A percentile compares a stretch with the other conserved stretches of the same genome.
Conservation (phyloP, 2,329 filamentous ascomycete genomes). For the Sarocladium kiliense region DNA sequence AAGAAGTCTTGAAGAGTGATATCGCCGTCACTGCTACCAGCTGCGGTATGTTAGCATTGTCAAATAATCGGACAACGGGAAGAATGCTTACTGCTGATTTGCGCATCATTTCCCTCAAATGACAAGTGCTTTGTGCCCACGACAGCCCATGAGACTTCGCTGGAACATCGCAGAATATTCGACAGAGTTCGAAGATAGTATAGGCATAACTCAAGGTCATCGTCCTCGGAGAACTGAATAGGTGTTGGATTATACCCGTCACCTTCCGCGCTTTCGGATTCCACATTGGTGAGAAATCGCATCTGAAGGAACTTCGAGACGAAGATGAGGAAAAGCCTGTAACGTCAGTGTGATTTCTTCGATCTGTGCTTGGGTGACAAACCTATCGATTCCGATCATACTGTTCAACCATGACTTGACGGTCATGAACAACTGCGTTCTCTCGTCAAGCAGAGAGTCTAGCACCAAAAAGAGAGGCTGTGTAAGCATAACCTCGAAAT, state of each 20-base stretch:
- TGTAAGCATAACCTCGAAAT: slow-evolving; percentile 70
- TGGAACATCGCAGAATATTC: slow-evolving; percentile 64
- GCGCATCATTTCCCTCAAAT: slow-evolving; percentile 21
- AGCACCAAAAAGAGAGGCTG: slow-evolving; percentile 77
- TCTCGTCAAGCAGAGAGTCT: slow-evolving; percentile 69
- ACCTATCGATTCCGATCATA: slow-evolving; percentile 59
- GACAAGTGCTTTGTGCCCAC: slow-evolving; percentile 54
- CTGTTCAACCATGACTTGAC: slow-evolving; percentile 76
- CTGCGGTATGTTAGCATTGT: slow-evolving; percentile 28
- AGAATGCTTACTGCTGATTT: slow-evolving; percentile 44
- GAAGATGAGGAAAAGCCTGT: slow-evolving; percentile 57
- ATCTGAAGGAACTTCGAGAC: slow-evolving; percentile 53
- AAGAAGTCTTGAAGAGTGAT: slow-evolving; percentile 64
- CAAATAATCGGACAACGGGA: not conserved
- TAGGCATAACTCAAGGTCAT: slow-evolving; percentile 70
- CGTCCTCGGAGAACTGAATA: slow-evolving; percentile 40
- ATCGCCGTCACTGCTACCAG: slow-evolving; percentile 46
- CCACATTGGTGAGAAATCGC: slow-evolving; percentile 37
- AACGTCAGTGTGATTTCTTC: slow-evolving; percentile 12
- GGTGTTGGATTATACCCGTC: slow-evolving; percentile 15
- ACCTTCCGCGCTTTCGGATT: not conserved
- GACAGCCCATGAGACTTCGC: slow-evolving; percentile 63
- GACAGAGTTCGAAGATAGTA: slow-evolving; percentile 74
- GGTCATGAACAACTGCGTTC: slow-evolving; percentile 69
- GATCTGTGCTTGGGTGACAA: slow-evolving; percentile 17